A percentile compares a stretch with the other conserved stretches of the same genome.
Conservation (phyloP, 352 stramenopile species). For the Phytophthora tentaculata region DNA sequence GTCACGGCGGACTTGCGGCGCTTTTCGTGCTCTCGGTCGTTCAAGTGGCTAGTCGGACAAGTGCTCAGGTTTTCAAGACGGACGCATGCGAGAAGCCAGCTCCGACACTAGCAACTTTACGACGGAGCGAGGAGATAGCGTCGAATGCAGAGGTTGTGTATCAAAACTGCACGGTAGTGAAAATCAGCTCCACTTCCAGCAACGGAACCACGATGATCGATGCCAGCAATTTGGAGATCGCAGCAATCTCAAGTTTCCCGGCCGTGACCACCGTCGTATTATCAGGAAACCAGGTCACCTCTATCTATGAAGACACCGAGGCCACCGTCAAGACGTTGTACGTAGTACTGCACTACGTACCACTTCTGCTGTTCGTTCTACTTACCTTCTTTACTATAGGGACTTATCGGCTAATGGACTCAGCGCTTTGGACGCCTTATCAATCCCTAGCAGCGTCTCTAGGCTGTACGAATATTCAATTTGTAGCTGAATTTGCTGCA, state of each 20-base stretch:
- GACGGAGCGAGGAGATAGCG: slow-evolving; percentile 10
- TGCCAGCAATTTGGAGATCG: slow-evolving; percentile 33
- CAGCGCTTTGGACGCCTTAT: slow-evolving; percentile 29
- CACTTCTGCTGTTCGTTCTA: neutral
- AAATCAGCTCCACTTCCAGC: slow-evolving; percentile 31
- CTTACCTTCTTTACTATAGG: slow-evolving; percentile 13
- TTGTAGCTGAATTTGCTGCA: neutral
- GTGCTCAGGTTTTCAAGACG: slow-evolving; percentile 11
- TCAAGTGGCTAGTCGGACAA: slow-evolving; percentile 1
- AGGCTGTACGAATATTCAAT: slow-evolving; percentile 22
- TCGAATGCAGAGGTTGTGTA: slow-evolving; percentile 40
- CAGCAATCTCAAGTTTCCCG: slow-evolving; percentile 40
- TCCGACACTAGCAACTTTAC: slow-evolving; percentile 32
- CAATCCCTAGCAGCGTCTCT: slow-evolving; percentile 34
- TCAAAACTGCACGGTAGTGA: slow-evolving; percentile 38
- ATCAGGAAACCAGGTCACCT: slow-evolving; percentile 36
- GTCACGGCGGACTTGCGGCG: slow-evolving; percentile 6
- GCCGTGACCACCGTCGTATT: slow-evolving; percentile 31
- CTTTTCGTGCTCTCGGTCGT: slow-evolving; percentile 16
- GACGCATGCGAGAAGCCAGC: slow-evolving; percentile 31
- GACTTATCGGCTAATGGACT: slow-evolving; percentile 42
- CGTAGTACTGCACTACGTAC: slow-evolving; percentile 8
- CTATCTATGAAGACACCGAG: slow-evolving; percentile 35
- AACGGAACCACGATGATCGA: slow-evolving; percentile 37
- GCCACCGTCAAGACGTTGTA: slow-evolving; percentile 41